A percentile compares a stretch with the other conserved stretches of the same genome.
These are phyloP conservation scores for Chalciporus sphaerocephalus DNA, from an alignment of 768 basidiomycete species.

Conservation along the genomic window DNA sequence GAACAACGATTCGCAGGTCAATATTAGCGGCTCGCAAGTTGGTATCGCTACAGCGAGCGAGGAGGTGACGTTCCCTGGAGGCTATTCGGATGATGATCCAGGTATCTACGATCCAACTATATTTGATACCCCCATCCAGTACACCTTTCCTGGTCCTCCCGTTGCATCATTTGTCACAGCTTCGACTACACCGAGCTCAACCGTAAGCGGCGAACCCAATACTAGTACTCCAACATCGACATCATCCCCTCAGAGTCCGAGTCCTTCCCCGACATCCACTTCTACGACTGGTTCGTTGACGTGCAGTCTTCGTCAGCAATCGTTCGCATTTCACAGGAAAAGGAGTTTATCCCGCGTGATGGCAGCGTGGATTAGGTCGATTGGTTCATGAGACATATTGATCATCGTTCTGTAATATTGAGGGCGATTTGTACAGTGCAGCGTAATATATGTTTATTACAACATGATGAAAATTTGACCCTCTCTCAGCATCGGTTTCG, in stretches of 20 bases:
- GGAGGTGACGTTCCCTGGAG: conserved; percentile 67
- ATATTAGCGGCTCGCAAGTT: conserved; percentile 49
- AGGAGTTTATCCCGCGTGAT: conserved; percentile 12
- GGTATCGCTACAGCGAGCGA: conserved; percentile 44
- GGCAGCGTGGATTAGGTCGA: conserved; percentile 22
- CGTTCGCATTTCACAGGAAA: conserved; percentile 13
- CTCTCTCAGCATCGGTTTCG: too few relatives aligned
- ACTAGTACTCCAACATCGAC: background rate
- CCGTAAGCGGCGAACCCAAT: conserved; percentile 4
- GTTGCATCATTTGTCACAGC: conserved; percentile 40
- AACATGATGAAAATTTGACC: too few relatives aligned
- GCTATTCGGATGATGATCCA: conserved; percentile 64
- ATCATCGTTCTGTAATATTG: too few relatives aligned
- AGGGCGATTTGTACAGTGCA: too few relatives aligned
- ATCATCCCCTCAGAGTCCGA: too few relatives aligned
- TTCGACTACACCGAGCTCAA: conserved; percentile 12
- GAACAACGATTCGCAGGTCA: conserved; percentile 35
- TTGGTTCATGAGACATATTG: too few relatives aligned
- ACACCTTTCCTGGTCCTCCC: conserved; percentile 53
- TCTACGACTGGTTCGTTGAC: conserved; percentile 6
- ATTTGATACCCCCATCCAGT: conserved; percentile 29
- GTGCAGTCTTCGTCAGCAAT: conserved; percentile 22
- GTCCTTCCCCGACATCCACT: conserved; percentile 3
- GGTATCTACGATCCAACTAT: conserved; percentile 58
- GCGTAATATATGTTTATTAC: too few relatives aligned